Evolutionary conservation across 805 yeast genomes (phyloP).

Genomic region (Hanseniaspora osmophila): DNA sequence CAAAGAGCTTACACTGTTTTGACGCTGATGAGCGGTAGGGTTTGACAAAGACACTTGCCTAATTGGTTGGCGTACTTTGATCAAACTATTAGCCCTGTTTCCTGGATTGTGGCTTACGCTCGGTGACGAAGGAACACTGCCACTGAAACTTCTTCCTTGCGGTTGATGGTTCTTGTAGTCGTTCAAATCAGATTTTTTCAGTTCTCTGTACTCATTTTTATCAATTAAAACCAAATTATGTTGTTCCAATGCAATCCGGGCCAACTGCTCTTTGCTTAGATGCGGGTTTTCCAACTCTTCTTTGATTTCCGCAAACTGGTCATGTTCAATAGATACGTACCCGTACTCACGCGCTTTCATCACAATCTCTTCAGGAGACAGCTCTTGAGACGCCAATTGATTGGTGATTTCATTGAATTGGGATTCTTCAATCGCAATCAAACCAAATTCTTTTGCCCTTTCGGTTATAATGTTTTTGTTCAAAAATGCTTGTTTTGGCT

Average conservation of each 20-base stretch:
- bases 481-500: neutral
- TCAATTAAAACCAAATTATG: conserved; percentile 11
- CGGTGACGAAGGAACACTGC: neutral
- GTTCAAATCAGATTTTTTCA: neutral
- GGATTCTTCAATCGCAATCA: conserved; percentile 8
- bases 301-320: conserved; percentile 21
- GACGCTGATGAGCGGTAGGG: neutral
- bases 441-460: conserved; percentile 9
- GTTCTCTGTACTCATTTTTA: conserved; percentile 6
- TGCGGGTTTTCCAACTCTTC: conserved; percentile 19
- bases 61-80: neutral
- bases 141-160: neutral
- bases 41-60: neutral
- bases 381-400: conserved; percentile 5
- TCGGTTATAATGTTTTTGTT: conserved; percentile 8
- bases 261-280: conserved; percentile 11
- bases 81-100: neutral
- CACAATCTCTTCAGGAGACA: conserved; percentile 11
- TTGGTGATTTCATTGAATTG: conserved; percentile 8
- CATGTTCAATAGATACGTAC: conserved; percentile 23
- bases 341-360: conserved; percentile 22
- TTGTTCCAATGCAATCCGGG: conserved; percentile 17
- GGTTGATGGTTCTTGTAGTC: neutral
- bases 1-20: neutral
- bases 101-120: neutral